Evolutionary conservation across 2,329 filamentous ascomycete genomes (phyloP).

Genomic region (Metarhizium robertsii): DNA sequence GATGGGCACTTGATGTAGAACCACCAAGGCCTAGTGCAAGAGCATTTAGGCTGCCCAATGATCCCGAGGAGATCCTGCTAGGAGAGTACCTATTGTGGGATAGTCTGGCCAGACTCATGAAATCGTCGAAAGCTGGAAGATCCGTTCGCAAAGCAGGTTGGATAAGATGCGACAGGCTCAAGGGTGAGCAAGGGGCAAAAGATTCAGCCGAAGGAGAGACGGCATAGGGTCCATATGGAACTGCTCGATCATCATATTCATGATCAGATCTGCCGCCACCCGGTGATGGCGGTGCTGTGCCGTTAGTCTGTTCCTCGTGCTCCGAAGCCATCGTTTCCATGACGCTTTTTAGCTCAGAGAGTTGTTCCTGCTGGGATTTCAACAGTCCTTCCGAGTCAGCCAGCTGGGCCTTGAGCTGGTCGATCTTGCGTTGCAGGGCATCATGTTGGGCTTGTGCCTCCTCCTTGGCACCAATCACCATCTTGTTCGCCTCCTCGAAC

Average conservation of each 20-base stretch:
- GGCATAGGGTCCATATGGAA: slow-evolving; percentile 13
- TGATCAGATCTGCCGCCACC: slow-evolving; percentile 60
- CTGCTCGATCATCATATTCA: slow-evolving; percentile 32
- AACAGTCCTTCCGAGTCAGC: slow-evolving; percentile 79
- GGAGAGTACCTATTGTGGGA: slow-evolving; percentile 53
- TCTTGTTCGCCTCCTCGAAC: slow-evolving; percentile 98
- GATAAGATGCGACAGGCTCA: slow-evolving; percentile 73
- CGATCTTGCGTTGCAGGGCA: slow-evolving; percentile 70
- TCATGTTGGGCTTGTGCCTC: slow-evolving; percentile 82
- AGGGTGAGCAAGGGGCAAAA: slow-evolving; percentile 46
- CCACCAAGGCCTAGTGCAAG: slow-evolving; percentile 36
- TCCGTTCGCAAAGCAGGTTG: slow-evolving; percentile 79
- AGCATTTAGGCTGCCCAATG: slow-evolving; percentile 42
- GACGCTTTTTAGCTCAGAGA: slow-evolving; percentile 81
- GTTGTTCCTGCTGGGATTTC: slow-evolving; percentile 84
- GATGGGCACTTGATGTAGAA: slow-evolving; percentile 35
- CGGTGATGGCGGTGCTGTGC: slow-evolving; percentile 77
- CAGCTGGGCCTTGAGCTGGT: slow-evolving; percentile 77
- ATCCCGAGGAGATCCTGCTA: slow-evolving; percentile 58
- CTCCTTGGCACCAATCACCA: slow-evolving; percentile 83
- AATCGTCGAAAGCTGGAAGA: slow-evolving; percentile 73
- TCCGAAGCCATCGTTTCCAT: slow-evolving; percentile 79
- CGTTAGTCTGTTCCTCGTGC: slow-evolving; percentile 60
- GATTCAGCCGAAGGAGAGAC: slow-evolving; percentile 32
- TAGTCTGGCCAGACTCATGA: slow-evolving; percentile 63